Base-by-base conservation (phyloP, 2,329 filamentous ascomycete species). In the Celoporthe dispersa region DNA sequence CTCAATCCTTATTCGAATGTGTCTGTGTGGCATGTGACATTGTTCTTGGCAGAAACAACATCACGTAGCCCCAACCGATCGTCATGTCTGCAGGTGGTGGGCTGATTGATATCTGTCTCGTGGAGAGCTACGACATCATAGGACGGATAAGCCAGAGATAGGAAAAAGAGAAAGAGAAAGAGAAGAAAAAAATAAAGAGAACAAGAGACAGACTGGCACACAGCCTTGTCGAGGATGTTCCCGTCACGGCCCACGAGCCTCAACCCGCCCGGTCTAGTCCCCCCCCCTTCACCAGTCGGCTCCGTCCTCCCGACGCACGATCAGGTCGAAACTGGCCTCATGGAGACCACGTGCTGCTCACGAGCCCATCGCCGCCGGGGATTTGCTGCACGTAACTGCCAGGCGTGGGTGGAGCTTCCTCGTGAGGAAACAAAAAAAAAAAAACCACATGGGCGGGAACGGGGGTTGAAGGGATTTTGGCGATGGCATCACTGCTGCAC, bases 301-400 rank as follows among this genome's bases (percentile, higher is more conserved):
- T 37, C 57, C 57, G 57, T 60, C 31, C 53, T 60, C 12, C 57
- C 57, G 57, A 60, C 57, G 53, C 11, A 57, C 39, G 31, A 19
- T 12, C 25, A 25, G 25, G 12, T 55, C 55, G 7, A 16, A 35
- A 25, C 33, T n/a, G 33, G 57, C 57, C 6, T 37, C 57, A 60
- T 60, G 57, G 33, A 60, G 31, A 60, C 57, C 57, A 60, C 57
- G 57, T 60, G 57, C 57, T 60, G 31, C 57, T 60, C 57, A 37
- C 33, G 57, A 37, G 33, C 19, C 16, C 53, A 14, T 31, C 53
- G 37, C 28, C 63, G 22, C 12, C 61, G 63, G 28, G 19, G 16
- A 55, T 19, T 33, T 44, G 44, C n/a, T 65, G 63, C n/a, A 16
- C 22, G 11, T 28, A n/a, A 33, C n/a, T 22, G 8, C 44, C 44